Conservation (phyloP, 73 alveolate genomes). For the Symbiodinium natans region DNA sequence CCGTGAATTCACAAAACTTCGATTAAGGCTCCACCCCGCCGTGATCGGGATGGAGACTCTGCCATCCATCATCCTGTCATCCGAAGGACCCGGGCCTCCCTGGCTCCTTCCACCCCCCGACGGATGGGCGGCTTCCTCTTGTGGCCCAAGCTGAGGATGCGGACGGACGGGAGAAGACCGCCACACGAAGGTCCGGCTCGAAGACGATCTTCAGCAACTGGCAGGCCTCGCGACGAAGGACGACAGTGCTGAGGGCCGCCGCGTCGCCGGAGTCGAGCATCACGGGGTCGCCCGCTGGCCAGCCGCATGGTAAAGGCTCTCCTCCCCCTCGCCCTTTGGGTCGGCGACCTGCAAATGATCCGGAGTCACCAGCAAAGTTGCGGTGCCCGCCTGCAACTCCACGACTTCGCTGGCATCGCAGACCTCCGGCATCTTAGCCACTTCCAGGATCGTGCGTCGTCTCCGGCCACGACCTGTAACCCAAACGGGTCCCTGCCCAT, state of each 20-base stretch:
- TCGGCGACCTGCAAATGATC: background rate
- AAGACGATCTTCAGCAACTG: background rate
- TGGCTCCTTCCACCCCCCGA: too few relatives aligned
- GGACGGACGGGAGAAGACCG: background rate
- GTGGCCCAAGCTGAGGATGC: conserved; percentile 1
- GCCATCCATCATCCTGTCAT: background rate
- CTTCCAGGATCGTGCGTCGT: background rate
- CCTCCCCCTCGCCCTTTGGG: background rate
- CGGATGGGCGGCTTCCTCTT: background rate
- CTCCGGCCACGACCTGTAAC: background rate
- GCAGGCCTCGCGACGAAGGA: background rate
- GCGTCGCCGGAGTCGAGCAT: background rate
- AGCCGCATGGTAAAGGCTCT: background rate
- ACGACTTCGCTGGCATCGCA: background rate
- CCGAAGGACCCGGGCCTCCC: background rate
- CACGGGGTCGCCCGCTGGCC: background rate
- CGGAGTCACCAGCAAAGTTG: background rate
- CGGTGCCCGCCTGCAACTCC: background rate
- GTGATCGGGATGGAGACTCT: background rate
- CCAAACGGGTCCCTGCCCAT: background rate
- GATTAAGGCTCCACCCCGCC: background rate
- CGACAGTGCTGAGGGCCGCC: background rate
- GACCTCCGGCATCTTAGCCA: background rate
- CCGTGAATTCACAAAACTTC: background rate
- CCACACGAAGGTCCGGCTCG: background rate